Base-by-base conservation (phyloP, 805 yeast species). In the Pichia occidentalis region DNA sequence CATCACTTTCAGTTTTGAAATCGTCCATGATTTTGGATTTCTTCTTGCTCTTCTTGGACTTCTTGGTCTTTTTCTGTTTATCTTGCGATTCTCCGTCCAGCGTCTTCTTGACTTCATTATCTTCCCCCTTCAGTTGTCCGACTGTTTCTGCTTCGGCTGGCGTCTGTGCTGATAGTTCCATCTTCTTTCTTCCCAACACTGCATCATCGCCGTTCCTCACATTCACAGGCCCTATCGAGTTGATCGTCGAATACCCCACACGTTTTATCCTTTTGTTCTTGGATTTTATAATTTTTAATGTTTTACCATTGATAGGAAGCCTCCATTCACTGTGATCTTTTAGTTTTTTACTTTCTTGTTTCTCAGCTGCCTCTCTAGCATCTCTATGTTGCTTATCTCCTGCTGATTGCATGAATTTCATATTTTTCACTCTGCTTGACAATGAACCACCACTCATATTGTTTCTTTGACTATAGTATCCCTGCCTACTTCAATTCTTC, bases 351-450 rank as follows among this genome's bases (percentile, higher is more conserved):
- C 24, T 26, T 42, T 49, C 37, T 53, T 52, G 27, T 52, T 45
- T 26, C 56, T 61, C 27, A 27, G 26, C 33, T 8, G 61, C 65
- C n/a, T 57, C 55, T 26, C 52, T 50, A 42, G 53, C 54, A 18
- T 53, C 60, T 18, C 50, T 57, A n/a, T 32, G 12, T 10, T 30
- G 28, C 12, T 23, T 27, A 14, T 42, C 39, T 26, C 61, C 67
- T 17, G 70, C 73, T 24, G 68, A 53, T 37, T 50, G 64, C 78
- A 76, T 73, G 64, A 77, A 78, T 68, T 85, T 85, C 95, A 85
- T 85, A 71, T 80, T 81, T 77, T 80, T 65, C 50, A 85, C 84
- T 51, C 86, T 71, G 50, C 75, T 73, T 20, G 92, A 81, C 40
- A 77, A 61, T 32, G 58, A 56, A 12, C 61, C 65, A 29, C 53